These are phyloP conservation scores for Candida fluviatilis DNA, from an alignment of 805 yeast species.

Conservation along the genomic window DNA sequence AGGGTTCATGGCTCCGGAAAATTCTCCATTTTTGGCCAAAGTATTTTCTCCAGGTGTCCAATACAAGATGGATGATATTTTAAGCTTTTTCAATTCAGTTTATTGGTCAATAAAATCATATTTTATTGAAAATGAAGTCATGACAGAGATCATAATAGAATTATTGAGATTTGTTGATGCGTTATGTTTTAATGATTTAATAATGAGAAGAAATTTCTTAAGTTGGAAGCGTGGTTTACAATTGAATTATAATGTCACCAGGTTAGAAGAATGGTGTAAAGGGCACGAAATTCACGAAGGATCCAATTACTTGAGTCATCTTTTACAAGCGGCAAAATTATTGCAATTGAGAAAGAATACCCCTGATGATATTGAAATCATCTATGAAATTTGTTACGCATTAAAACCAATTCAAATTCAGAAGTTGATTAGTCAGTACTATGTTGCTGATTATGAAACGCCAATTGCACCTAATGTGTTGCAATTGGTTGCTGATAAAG, in stretches of 20 bases:
- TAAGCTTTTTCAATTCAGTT: conserved; percentile 83
- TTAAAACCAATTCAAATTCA: conserved; percentile 95
- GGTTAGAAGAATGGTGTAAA: conserved; percentile 98
- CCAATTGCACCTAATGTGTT: conserved; percentile 83
- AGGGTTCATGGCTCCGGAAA: conserved; percentile 88
- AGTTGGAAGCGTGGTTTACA: conserved; percentile 98
- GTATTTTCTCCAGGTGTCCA: conserved; percentile 69
- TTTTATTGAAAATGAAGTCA: conserved; percentile 79
- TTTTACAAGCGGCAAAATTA: conserved; percentile 89
- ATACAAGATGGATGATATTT: conserved; percentile 91
- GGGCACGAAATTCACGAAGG: conserved; percentile 89
- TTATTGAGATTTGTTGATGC: conserved; percentile 85
- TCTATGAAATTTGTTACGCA: conserved; percentile 92
- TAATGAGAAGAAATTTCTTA: conserved; percentile 89
- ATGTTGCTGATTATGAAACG: conserved; percentile 89
- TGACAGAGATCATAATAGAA: conserved; percentile 80
- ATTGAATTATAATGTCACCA: conserved; percentile 91
- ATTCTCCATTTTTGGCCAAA: conserved; percentile 75
- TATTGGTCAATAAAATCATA: conserved; percentile 92
- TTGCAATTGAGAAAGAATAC: conserved; percentile 89
- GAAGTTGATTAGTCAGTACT: conserved; percentile 82
- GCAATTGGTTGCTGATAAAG: conserved; percentile 75
- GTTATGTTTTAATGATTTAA: conserved; percentile 88
- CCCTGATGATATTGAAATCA: conserved; percentile 82
- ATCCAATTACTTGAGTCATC: conserved; percentile 74